Evolutionary conservation across 345 rosid genomes (phyloP).

Genomic region (Noccaea bulbosa): DNA sequence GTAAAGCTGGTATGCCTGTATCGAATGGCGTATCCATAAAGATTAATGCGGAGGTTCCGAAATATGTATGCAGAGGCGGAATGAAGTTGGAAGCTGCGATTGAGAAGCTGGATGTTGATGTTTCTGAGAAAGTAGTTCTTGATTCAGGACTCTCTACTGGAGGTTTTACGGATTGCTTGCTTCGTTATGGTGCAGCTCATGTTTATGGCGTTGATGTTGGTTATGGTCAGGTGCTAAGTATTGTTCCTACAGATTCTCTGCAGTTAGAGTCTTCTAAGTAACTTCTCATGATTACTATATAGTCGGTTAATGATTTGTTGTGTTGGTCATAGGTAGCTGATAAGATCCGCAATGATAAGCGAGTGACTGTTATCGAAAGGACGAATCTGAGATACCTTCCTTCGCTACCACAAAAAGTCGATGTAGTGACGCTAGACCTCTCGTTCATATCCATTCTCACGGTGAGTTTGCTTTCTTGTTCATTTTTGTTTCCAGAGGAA

Average conservation of each 20-base stretch:
- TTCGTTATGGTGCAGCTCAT: constrained; percentile 85
- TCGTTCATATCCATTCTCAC: constrained; percentile 89
- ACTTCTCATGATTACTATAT: constrained; percentile 6
- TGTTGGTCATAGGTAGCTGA: constrained; percentile 72
- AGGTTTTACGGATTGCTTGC: constrained; percentile 95
- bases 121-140: constrained; percentile 86
- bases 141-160: constrained; percentile 97
- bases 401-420: constrained; percentile 81
- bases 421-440: constrained; percentile 93
- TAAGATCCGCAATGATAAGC: constrained; percentile 75
- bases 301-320: not conserved
- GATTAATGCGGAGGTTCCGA: constrained; percentile 81
- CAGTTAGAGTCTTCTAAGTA: not conserved
- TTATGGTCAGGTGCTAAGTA: constrained; percentile 76
- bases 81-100: constrained; percentile 92
- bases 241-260: constrained; percentile 4
- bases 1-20: constrained; percentile 87
- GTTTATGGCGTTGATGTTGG: constrained; percentile 99
- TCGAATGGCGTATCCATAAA: constrained; percentile 70
- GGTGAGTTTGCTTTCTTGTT: constrained; percentile 49
- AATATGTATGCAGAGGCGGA: constrained; percentile 97
- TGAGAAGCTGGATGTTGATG: constrained; percentile 82
- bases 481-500: not conserved
- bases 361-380: constrained; percentile 77
- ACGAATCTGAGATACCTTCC: constrained; percentile 89